Evolutionary conservation across 441 rosid genomes (phyloP).

Genomic region (Adansonia gregorii): DNA sequence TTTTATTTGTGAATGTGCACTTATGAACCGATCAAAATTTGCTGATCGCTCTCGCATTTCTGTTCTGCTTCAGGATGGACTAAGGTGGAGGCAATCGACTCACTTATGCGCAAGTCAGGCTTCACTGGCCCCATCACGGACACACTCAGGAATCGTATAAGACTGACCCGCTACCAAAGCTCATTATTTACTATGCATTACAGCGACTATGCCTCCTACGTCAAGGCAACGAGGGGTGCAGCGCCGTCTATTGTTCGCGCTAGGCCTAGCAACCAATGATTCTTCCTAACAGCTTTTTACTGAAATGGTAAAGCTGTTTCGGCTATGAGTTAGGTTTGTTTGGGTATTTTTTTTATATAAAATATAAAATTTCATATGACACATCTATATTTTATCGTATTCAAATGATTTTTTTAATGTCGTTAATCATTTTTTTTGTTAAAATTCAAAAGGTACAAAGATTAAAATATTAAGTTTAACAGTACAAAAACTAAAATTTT

Average conservation of each 20-base stretch:
- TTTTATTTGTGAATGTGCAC: neutral
- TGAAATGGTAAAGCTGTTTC: slow-evolving; percentile 32
- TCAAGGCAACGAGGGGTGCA: slow-evolving; percentile 66
- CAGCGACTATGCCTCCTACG: slow-evolving; percentile 68
- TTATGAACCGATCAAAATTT: neutral
- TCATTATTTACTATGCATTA: slow-evolving; percentile 78
- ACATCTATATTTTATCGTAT: too few species aligned
- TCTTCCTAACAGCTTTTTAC: slow-evolving; percentile 34
- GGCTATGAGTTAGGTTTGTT: neutral
- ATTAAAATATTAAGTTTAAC: too few species aligned
- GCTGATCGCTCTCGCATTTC: neutral
- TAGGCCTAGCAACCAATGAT: slow-evolving; percentile 47
- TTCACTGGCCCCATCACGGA: slow-evolving; percentile 65
- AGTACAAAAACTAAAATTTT: too few species aligned
- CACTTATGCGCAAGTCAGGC: slow-evolving; percentile 90
- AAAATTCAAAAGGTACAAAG: too few species aligned
- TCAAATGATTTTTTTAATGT: too few species aligned
- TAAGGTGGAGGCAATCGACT: slow-evolving; percentile 75
- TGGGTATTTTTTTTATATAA: too few species aligned
- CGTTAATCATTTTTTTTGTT: too few species aligned
- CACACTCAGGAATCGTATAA: slow-evolving; percentile 59
- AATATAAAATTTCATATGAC: too few species aligned
- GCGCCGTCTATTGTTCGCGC: slow-evolving; percentile 60
- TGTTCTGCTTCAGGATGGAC: slow-evolving; percentile 70
- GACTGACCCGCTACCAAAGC: slow-evolving; percentile 89